These are phyloP conservation scores for Linnemannia elongata DNA, from an alignment of 192 early-diverging fungal genomes.

Conservation along the genomic window DNA sequence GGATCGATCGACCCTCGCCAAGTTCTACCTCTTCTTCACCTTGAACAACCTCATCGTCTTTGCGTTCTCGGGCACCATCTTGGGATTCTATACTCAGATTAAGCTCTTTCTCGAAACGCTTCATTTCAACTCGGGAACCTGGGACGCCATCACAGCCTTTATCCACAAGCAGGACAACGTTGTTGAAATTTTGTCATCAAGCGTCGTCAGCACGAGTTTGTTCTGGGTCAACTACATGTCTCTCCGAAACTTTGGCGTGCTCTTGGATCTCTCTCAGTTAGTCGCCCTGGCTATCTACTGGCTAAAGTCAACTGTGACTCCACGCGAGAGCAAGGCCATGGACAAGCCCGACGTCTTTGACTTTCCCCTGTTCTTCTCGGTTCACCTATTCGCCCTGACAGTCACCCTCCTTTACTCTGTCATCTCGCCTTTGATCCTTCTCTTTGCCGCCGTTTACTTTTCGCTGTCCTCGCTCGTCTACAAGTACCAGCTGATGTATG, in stretches of 20 bases:
- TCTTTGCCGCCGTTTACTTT: slow-evolving; percentile 75
- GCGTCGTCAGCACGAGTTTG: slow-evolving; percentile 63
- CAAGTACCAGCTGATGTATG: slow-evolving; percentile 81
- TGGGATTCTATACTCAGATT: slow-evolving; percentile 38
- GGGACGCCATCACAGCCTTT: slow-evolving; percentile 47
- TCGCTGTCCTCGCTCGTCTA: slow-evolving; percentile 75
- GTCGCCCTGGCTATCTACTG: slow-evolving; percentile 72
- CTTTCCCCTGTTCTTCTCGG: slow-evolving; percentile 75
- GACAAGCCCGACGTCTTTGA: slow-evolving; percentile 80
- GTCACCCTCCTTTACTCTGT: slow-evolving; percentile 80
- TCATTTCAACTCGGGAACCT: not conserved
- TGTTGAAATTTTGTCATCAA: slow-evolving; percentile 48
- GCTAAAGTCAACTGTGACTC: slow-evolving; percentile 72
- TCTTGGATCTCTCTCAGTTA: slow-evolving; percentile 79
- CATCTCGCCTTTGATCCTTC: slow-evolving; percentile 76
- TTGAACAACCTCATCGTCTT: slow-evolving; percentile 78
- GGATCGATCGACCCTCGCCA: slow-evolving; percentile 77
- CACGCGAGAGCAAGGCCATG: slow-evolving; percentile 76
- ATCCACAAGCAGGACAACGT: slow-evolving; percentile 49
- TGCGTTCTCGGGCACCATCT: slow-evolving; percentile 60
- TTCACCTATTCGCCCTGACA: slow-evolving; percentile 79
- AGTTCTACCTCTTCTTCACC: slow-evolving; percentile 82
- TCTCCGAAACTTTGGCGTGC: slow-evolving; percentile 72
- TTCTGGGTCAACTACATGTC: slow-evolving; percentile 87
- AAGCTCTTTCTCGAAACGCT: slow-evolving; percentile 20